phyloP scores from a whole-genome alignment of 768 basidiomycete species.

The Scleroderma bovista region DNA sequence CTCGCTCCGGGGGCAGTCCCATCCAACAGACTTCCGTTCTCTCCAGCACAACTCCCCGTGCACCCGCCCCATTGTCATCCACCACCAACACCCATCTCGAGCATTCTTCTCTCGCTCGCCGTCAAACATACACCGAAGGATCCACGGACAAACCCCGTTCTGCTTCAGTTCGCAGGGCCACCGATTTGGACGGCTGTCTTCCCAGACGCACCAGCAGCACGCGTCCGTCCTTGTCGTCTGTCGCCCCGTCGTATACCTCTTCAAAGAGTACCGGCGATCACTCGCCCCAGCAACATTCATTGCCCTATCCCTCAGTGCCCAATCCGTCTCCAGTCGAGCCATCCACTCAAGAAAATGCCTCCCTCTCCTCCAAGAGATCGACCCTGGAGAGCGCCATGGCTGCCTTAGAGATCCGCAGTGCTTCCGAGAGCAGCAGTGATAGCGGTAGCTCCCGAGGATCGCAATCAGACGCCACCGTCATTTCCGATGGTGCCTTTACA shows the following conservation, averaged over 20 bases:
- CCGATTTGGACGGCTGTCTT: constrained; percentile 48
- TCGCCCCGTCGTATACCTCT: constrained; percentile 29
- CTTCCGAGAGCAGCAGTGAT: constrained; percentile 60
- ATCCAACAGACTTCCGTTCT: constrained; percentile 19
- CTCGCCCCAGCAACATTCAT: constrained; percentile 10
- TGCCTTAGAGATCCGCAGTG: constrained; percentile 32
- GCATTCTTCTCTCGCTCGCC: constrained; percentile 38
- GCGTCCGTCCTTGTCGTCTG: constrained; percentile 41
- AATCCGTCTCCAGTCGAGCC: constrained; percentile 20
- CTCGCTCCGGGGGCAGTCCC: constrained; percentile 50
- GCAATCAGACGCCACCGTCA: constrained; percentile 69
- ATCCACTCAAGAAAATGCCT: constrained; percentile 26
- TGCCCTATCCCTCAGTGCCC: constrained; percentile 18
- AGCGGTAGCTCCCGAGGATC: constrained; percentile 46
- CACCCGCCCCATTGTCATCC: constrained; percentile 32
- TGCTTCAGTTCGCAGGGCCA: constrained; percentile 55
- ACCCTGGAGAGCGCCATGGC: constrained; percentile 36
- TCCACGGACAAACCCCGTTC: constrained; percentile 52
- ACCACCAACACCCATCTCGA: constrained; percentile 46
- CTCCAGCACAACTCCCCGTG: constrained; percentile 26
- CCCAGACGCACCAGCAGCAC: constrained; percentile 43
- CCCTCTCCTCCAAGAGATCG: constrained; percentile 25
- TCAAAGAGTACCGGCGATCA: constrained; percentile 18
- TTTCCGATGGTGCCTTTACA: constrained; percentile 83
- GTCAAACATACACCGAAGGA: constrained; percentile 46